These are phyloP conservation scores for Penicillium coprophilum DNA, from an alignment of 495 filamentous ascomycete species.

Conservation along the genomic window DNA sequence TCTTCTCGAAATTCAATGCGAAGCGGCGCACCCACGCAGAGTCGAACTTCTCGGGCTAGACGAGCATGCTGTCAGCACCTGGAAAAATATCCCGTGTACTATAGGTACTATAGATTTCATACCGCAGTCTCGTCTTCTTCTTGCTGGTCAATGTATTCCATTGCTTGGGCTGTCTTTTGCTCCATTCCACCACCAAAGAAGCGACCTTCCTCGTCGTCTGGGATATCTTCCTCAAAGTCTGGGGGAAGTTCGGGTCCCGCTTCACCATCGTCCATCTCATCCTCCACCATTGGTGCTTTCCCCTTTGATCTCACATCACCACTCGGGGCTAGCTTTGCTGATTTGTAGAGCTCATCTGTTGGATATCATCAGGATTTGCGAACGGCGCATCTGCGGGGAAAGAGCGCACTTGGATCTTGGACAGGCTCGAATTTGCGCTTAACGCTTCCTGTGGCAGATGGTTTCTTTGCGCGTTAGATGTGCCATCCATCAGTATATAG, in stretches of 20 bases:
- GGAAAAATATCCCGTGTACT: neutral
- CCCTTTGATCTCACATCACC: conserved; percentile 63
- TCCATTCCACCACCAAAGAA: conserved; percentile 95
- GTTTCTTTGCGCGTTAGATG: conserved; percentile 42
- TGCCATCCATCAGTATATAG: neutral
- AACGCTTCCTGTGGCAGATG: conserved; percentile 41
- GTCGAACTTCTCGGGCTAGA: conserved; percentile 75
- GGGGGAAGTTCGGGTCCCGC: conserved; percentile 70
- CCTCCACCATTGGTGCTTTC: conserved; percentile 56
- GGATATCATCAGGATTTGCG: conserved; percentile 24
- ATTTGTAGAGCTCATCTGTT: conserved; percentile 79
- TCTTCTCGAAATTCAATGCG: conserved; percentile 84
- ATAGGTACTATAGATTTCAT: conserved; percentile 7
- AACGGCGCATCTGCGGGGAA: neutral
- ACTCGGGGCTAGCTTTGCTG: conserved; percentile 66
- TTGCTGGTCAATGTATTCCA: conserved; percentile 81
- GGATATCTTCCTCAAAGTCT: conserved; percentile 54
- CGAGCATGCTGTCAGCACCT: conserved; percentile 19
- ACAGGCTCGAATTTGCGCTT: conserved; percentile 78
- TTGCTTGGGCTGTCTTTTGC: conserved; percentile 73
- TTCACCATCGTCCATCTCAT: conserved; percentile 62
- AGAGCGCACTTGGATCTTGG: conserved; percentile 65
- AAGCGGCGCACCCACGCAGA: conserved; percentile 77
- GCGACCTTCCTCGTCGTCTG: conserved; percentile 86
- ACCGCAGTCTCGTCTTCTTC: conserved; percentile 56